These are phyloP conservation scores for Fagopyrum tataricum DNA, from an alignment of 148 eudicot species.

Conservation along the genomic window DNA sequence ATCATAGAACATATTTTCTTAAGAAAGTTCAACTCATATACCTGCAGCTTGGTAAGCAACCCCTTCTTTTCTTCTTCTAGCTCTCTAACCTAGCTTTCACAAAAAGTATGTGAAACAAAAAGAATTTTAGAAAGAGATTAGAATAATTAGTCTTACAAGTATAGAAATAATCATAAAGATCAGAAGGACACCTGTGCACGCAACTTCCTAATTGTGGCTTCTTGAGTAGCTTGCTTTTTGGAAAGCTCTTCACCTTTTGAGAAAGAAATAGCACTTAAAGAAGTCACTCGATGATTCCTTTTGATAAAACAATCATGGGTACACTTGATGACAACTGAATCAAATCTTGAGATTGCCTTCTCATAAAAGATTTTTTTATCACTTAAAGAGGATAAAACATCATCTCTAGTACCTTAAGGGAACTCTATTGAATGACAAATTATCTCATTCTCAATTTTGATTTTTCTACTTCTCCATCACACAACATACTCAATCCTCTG, in stretches of 20 bases:
- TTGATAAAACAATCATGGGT: neutral
- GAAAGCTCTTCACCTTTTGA: slow-evolving; percentile 89
- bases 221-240: slow-evolving; percentile 98
- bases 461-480: neutral
- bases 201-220: slow-evolving; percentile 81
- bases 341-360: neutral
- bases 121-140: slow-evolving; percentile 15
- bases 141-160: slow-evolving; percentile 8
- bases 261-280: neutral
- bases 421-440: neutral
- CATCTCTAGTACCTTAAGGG: neutral
- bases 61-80: slow-evolving; percentile 99
- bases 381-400: neutral
- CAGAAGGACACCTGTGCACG: slow-evolving; percentile 74
- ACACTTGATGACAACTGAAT: neutral
- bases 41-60: slow-evolving; percentile 79
- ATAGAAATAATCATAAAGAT: slow-evolving; percentile 6
- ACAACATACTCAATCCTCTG: neutral
- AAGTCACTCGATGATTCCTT: neutral
- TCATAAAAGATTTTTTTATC: neutral
- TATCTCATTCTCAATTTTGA: neutral
- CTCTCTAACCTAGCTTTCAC: slow-evolving; percentile 88
- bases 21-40: slow-evolving; percentile 18
- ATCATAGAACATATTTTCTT: neutral
- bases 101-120: slow-evolving; percentile 16